Conservation (phyloP, 768 basidiomycete species). For the Auriculariales sp. region DNA sequence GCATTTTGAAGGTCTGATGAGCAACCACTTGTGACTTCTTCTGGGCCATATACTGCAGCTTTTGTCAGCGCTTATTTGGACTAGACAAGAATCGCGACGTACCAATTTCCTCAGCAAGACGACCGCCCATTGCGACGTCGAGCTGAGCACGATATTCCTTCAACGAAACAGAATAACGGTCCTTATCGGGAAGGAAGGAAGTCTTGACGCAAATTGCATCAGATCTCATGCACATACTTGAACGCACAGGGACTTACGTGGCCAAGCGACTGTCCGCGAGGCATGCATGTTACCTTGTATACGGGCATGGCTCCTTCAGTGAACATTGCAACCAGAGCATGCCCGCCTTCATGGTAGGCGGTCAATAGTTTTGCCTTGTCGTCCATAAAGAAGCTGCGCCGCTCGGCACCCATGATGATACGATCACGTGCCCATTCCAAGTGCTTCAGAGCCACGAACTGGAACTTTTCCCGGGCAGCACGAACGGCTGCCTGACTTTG, state of each 20-base stretch:
- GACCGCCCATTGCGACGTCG: conserved; percentile 88
- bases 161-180: conserved; percentile 53
- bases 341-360: conserved; percentile 95
- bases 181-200: conserved; percentile 61
- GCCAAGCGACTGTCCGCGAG: conserved; percentile 87
- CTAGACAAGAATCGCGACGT: conserved; percentile 15
- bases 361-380: conserved; percentile 78
- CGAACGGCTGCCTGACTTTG: conserved; percentile 81
- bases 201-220: conserved; percentile 27
- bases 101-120: conserved; percentile 89
- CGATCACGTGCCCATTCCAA: conserved; percentile 99
- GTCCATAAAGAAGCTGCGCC: conserved; percentile 79
- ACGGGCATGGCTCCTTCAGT: conserved; percentile 93
- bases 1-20: conserved; percentile 77
- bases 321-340: conserved; percentile 87
- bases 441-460: conserved; percentile 59
- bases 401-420: conserved; percentile 93
- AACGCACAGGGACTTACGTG: conserved; percentile 35
- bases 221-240: neutral
- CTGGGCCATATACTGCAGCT: conserved; percentile 72
- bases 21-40: conserved; percentile 84
- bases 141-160: conserved; percentile 71
- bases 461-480: conserved; percentile 72
- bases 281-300: conserved; percentile 95
- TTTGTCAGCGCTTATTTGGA: conserved; percentile 1